Percentiles rank a stretch among this genome's conserved stretches.
These are phyloP conservation scores for Fusarium oligoseptatum DNA, from an alignment of 2,329 filamentous ascomycete genomes.

Conservation along the genomic window DNA sequence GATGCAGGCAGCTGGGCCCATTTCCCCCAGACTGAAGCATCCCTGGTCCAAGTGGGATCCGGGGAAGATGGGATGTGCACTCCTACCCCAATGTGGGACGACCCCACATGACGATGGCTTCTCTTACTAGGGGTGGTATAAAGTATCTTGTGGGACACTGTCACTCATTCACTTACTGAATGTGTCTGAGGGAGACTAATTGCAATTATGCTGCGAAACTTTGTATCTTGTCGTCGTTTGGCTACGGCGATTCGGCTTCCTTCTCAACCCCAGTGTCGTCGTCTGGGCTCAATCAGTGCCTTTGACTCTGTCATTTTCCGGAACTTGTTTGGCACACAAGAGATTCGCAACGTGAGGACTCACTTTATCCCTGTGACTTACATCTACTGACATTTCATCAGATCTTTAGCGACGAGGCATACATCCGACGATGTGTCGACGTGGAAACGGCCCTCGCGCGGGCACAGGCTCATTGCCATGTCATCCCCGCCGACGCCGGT, in stretches of 20 bases:
- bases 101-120: slow-evolving; percentile 6
- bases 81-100: neutral
- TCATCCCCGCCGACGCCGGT: slow-evolving; percentile 59
- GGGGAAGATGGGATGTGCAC: neutral
- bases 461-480: slow-evolving; percentile 61
- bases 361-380: fast-evolving
- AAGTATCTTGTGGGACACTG: neutral
- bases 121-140: neutral
- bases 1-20: neutral
- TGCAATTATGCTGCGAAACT: neutral
- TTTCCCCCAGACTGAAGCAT: neutral
- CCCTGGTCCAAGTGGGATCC: neutral
- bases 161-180: neutral
- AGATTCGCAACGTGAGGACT: slow-evolving; percentile 58
- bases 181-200: neutral
- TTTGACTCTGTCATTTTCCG: slow-evolving; percentile 66
- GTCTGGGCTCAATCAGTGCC: slow-evolving; percentile 11
- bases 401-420: slow-evolving; percentile 62
- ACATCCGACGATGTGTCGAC: slow-evolving; percentile 62
- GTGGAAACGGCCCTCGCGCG: slow-evolving; percentile 65
- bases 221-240: neutral
- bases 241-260: neutral
- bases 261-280: neutral
- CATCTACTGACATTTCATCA: neutral
- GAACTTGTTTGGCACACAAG: slow-evolving; percentile 64